Conservation (phyloP, 257 asterid genomes). For the Asclepias syriaca region DNA sequence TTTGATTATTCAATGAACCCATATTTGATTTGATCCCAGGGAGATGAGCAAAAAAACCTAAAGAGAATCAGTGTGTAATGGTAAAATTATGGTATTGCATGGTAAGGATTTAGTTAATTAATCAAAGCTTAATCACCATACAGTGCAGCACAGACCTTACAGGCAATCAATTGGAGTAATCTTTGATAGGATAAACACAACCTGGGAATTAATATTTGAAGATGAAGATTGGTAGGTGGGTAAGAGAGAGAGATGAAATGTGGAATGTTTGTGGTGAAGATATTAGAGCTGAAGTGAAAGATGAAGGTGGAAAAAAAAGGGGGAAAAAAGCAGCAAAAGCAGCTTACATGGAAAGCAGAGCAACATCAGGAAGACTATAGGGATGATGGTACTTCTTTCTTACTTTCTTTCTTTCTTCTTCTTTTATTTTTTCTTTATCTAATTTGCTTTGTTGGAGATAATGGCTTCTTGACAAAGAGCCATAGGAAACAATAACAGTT, state of each 20-base stretch:
- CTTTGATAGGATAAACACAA: background rate
- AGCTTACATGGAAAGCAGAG: conserved; percentile 22
- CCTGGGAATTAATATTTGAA: background rate
- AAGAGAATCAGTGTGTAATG: background rate
- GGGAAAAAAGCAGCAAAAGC: conserved; percentile 18
- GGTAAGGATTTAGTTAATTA: background rate
- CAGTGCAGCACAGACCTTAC: background rate
- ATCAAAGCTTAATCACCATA: background rate
- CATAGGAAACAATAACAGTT: conserved; percentile 1
- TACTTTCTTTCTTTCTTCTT: conserved; percentile 3
- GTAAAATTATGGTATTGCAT: background rate
- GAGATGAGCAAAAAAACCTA: conserved; percentile 1
- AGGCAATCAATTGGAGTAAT: background rate
- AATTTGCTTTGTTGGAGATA: conserved; percentile 27
- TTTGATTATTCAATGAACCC: conserved; percentile 26
- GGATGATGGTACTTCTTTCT: conserved; percentile 13
- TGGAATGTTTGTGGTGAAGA: conserved; percentile 3
- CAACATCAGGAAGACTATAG: conserved; percentile 16
- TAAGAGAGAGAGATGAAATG: background rate
- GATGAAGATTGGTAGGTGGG: background rate
- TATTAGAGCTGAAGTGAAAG: background rate
- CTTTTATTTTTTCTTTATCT: conserved; percentile 16
- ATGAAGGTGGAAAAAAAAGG: conserved; percentile 15
- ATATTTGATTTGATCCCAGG: conserved; percentile 11
- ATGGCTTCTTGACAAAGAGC: conserved; percentile 31